A percentile compares a stretch with the other conserved stretches of the same genome.
These are phyloP conservation scores for Lentinula detonsa DNA, from an alignment of 768 basidiomycete genomes.

Conservation along the genomic window DNA sequence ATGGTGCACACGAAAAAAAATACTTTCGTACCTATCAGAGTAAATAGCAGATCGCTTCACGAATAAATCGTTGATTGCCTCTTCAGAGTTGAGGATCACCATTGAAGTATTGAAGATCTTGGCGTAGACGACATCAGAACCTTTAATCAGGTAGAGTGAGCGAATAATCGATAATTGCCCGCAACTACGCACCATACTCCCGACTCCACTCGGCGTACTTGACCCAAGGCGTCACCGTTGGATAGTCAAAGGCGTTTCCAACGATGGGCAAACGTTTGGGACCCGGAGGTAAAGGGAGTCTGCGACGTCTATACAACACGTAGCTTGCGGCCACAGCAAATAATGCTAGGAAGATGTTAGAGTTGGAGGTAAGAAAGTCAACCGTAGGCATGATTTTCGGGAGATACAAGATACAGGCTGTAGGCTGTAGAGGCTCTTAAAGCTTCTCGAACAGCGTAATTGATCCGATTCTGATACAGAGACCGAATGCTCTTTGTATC, in stretches of 20 bases:
- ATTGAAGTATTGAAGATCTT: slow-evolving; percentile 18
- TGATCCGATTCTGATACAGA: neutral
- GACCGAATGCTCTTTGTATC: neutral
- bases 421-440: neutral
- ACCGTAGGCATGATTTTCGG: neutral
- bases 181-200: slow-evolving; percentile 10
- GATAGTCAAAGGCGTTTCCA: slow-evolving; percentile 17
- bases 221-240: slow-evolving; percentile 12
- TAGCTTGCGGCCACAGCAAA: neutral
- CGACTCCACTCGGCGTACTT: slow-evolving; percentile 15
- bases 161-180: neutral
- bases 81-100: slow-evolving; percentile 24
- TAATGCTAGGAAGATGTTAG: neutral
- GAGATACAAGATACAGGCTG: neutral
- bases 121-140: slow-evolving; percentile 20
- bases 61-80: slow-evolving; percentile 26
- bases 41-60: slow-evolving; percentile 28
- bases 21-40: slow-evolving; percentile 27
- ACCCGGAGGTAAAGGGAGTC: slow-evolving; percentile 20
- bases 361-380: neutral
- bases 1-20: neutral
- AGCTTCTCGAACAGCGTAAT: neutral
- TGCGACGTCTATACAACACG: neutral
- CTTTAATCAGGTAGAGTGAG: slow-evolving; percentile 4
- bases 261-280: slow-evolving; percentile 17